Base-by-base conservation (phyloP, 371 early-diverging fungal species). In the Smittium culicis region DNA sequence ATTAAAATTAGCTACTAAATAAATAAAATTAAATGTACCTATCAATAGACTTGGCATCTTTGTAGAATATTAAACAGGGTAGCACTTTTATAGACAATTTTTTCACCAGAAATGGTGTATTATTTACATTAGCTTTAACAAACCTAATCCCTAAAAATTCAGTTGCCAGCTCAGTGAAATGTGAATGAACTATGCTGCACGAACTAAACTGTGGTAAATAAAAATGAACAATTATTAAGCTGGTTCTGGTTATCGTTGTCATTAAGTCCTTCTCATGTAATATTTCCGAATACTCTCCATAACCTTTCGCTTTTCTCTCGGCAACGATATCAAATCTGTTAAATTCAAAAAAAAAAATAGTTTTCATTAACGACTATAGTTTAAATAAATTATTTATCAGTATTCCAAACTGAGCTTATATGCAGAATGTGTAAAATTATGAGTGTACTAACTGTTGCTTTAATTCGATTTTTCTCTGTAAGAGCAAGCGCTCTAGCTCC, bases 101-200 rank as follows among this genome's bases (percentile, higher is more conserved):
- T 62, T 89, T 89, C 1, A 94, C 95, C 66, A 96, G 74, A 74
- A 98, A 98, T 1, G 95, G 92, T 1, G 86, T 88, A 66, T 88
- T 84, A 54, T 88, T 87, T 27, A 94, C 97, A 65, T 89, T 86
- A 69, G 92, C 85, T 71, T 89, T 90, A 45, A 88, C 80, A 75
- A 98, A 96, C 69, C 86, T 82, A 1, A 94, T 92, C 54, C 85
- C 82, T 76, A 84, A 86, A 70, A 94, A 88, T 69, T 87, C 86
- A 62, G 79, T 75, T 1, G 94, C 86, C 17, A 98, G 76, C 69
- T 54, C 86, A 73, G 85, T 84, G 59, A 96, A 73, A 75, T 98
- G 96, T 67, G 78, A 85, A 77, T 96, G 94, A 79, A 98, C 86
- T 60, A 96, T 91, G 73, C 89, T 85, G 72, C 98, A 96, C 56